Evolutionary conservation across 257 asterid species (phyloP).

Genomic region (Nemophila menziesii): DNA sequence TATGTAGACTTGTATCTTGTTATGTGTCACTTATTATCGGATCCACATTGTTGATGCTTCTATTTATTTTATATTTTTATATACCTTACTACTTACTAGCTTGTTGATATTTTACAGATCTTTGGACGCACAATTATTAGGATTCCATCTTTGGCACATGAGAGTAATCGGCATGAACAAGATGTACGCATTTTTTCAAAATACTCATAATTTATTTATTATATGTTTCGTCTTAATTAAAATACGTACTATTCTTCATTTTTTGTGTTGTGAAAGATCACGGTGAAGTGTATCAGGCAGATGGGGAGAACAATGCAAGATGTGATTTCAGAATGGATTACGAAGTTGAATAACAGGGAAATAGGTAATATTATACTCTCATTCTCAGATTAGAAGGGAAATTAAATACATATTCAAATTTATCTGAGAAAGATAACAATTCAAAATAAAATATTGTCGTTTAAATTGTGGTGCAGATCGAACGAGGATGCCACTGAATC

Average conservation of each 20-base stretch:
- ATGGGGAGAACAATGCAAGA: slow-evolving; percentile 74
- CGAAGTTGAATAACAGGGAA: slow-evolving; percentile 54
- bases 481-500: slow-evolving; percentile 62
- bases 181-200: slow-evolving; percentile 34
- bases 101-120: slow-evolving; percentile 37
- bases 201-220: slow-evolving; percentile 4
- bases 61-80: background rate
- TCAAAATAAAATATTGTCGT: too few species aligned
- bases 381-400: background rate
- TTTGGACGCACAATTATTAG: slow-evolving; percentile 41
- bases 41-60: background rate
- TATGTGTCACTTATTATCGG: background rate
- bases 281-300: slow-evolving; percentile 68
- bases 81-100: background rate
- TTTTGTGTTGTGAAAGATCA: slow-evolving; percentile 33
- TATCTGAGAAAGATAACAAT: slow-evolving; percentile 2
- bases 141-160: slow-evolving; percentile 77
- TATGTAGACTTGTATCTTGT: background rate
- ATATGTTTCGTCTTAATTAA: background rate
- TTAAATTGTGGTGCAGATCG: slow-evolving; percentile 43
- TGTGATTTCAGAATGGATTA: slow-evolving; percentile 68
- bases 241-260: background rate
- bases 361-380: slow-evolving; percentile 35
- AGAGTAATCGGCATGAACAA: slow-evolving; percentile 82
- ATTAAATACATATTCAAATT: background rate